These are phyloP conservation scores for Ustilago trichophora DNA, from an alignment of 1,284 basidiomycete genomes.

Conservation along the genomic window DNA sequence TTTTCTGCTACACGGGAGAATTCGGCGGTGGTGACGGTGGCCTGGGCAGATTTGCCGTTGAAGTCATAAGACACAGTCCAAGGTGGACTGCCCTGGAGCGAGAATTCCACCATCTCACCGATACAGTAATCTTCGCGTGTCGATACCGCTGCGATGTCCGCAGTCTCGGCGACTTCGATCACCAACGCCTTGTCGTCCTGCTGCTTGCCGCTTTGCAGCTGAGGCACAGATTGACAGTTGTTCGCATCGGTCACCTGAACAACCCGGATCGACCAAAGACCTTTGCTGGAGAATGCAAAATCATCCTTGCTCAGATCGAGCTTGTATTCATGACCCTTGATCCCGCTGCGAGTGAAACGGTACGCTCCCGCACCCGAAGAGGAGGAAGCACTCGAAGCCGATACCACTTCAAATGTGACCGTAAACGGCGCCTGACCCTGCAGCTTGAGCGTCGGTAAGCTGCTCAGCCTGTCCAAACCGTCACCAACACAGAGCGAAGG, in stretches of 20 bases:
- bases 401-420: slow-evolving; percentile 75
- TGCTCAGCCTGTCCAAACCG: slow-evolving; percentile 30
- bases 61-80: slow-evolving; percentile 92
- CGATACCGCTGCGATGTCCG: slow-evolving; percentile 85
- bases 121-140: slow-evolving; percentile 84
- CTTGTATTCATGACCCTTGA: slow-evolving; percentile 76
- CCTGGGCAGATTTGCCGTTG: slow-evolving; percentile 78
- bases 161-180: slow-evolving; percentile 87
- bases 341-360: slow-evolving; percentile 71
- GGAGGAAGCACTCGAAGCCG: slow-evolving; percentile 65
- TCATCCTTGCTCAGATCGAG: slow-evolving; percentile 80
- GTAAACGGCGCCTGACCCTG: slow-evolving; percentile 86
- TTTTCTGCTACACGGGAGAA: slow-evolving; percentile 84
- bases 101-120: slow-evolving; percentile 88
- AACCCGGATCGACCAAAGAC: slow-evolving; percentile 72
- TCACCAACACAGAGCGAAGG: slow-evolving; percentile 73
- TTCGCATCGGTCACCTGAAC: slow-evolving; percentile 53
- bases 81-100: slow-evolving; percentile 92
- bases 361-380: slow-evolving; percentile 67
- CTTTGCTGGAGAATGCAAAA: slow-evolving; percentile 79
- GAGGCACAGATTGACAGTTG: slow-evolving; percentile 38
- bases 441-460: slow-evolving; percentile 68
- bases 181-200: slow-evolving; percentile 18
- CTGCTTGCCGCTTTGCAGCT: slow-evolving; percentile 4
- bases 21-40: slow-evolving; percentile 79